Conservation (phyloP, 2,329 filamentous ascomycete genomes). For the Neobulgaria alba region DNA sequence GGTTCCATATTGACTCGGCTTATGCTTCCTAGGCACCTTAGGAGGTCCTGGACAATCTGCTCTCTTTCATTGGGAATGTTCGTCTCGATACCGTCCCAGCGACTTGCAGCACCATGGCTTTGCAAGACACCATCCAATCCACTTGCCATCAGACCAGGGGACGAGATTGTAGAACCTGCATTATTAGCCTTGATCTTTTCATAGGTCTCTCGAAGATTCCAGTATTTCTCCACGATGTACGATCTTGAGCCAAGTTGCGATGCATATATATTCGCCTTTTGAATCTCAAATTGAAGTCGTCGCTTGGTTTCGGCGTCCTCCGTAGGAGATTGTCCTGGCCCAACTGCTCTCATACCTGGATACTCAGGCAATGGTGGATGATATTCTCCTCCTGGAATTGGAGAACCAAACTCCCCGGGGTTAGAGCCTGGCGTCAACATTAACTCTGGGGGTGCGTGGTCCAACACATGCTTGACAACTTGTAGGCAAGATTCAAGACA, state of each 20-base stretch:
- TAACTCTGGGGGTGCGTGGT: conserved; percentile 60
- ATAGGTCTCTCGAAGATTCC: conserved; percentile 63
- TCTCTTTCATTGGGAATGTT: conserved; percentile 69
- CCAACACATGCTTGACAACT: conserved; percentile 59
- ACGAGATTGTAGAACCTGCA: conserved; percentile 8
- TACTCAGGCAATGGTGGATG: conserved; percentile 38
- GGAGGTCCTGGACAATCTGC: conserved; percentile 70
- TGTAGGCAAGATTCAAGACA: conserved; percentile 64
- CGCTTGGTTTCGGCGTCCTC: conserved; percentile 35
- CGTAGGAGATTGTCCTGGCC: conserved; percentile 11
- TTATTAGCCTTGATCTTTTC: conserved; percentile 35
- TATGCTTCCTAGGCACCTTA: conserved; percentile 66
- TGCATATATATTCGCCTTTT: conserved; percentile 83
- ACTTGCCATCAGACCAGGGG: conserved; percentile 21
- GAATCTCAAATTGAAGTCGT: conserved; percentile 72
- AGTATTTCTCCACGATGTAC: conserved; percentile 81
- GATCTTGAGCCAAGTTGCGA: conserved; percentile 75
- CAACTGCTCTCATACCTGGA: conserved; percentile 27
- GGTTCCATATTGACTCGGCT: conserved; percentile 79
- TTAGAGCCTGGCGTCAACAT: conserved; percentile 40
- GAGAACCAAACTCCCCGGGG: conserved; percentile 32
- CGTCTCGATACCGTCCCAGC: conserved; percentile 32
- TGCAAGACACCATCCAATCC: conserved; percentile 22
- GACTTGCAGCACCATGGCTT: conserved; percentile 31
- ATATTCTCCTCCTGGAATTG: conserved; percentile 39